These are phyloP conservation scores for Xylaria telfairii DNA, from an alignment of 495 filamentous ascomycete species.

Conservation along the genomic window DNA sequence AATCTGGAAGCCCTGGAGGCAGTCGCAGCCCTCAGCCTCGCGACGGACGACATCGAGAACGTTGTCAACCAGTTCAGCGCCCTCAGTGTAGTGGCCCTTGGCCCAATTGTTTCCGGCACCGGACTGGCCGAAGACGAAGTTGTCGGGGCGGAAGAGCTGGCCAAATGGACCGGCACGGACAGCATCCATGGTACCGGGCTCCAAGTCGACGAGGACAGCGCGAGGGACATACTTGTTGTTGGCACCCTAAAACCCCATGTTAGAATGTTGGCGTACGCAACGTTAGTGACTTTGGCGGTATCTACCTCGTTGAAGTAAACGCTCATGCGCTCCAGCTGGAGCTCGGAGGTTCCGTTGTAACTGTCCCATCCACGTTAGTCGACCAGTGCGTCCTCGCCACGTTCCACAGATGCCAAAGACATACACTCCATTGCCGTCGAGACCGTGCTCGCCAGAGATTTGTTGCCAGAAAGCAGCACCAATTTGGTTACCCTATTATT, in stretches of 20 bases:
- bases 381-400: not conserved
- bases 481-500: conserved; percentile 94
- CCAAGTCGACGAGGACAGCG: conserved; percentile 98
- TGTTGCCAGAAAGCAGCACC: conserved; percentile 99
- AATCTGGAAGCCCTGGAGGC: conserved; percentile 99
- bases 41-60: conserved; percentile 98
- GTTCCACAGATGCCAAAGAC: conserved; percentile 30
- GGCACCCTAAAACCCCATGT: conserved; percentile 67
- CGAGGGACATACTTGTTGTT: conserved; percentile 99
- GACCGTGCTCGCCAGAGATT: conserved; percentile 98
- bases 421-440: conserved; percentile 85
- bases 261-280: not conserved
- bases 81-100: conserved; percentile 99
- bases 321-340: conserved; percentile 99
- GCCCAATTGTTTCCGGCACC: conserved; percentile 99
- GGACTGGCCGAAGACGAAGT: conserved; percentile 99
- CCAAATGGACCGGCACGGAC: conserved; percentile 99
- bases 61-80: conserved; percentile 97
- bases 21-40: conserved; percentile 98
- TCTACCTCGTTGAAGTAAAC: conserved; percentile 99
- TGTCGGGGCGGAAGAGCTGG: conserved; percentile 99
- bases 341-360: conserved; percentile 96
- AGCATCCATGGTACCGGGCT: conserved; percentile 99
- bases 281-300: not conserved
- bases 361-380: conserved; percentile 59